These are phyloP conservation scores for Melanomma pulvis-pyrius DNA, from an alignment of 495 filamentous ascomycete genomes.

Conservation along the genomic window DNA sequence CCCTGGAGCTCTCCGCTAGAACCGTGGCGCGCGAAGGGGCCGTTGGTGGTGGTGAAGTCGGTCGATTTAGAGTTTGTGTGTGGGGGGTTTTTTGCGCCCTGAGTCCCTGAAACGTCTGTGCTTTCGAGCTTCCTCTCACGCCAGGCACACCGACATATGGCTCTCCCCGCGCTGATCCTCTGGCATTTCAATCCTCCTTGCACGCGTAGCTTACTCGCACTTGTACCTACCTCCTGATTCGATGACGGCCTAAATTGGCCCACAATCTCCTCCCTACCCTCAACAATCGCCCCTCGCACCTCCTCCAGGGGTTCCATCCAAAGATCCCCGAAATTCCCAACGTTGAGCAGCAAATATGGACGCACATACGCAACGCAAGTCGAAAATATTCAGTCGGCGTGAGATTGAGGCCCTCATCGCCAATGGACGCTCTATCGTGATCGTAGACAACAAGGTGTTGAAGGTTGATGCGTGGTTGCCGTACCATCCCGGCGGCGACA, in stretches of 20 bases:
- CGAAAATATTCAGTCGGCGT: slow-evolving; percentile 54
- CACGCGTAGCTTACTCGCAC: background rate
- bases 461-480: slow-evolving; percentile 85
- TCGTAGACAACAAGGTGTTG: slow-evolving; percentile 77
- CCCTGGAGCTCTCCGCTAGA: background rate
- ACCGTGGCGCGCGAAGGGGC: background rate
- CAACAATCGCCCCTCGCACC: background rate
- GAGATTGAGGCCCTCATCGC: slow-evolving; percentile 88
- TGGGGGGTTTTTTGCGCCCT: background rate
- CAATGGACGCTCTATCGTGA: slow-evolving; percentile 78
- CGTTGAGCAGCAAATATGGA: slow-evolving; percentile 14
- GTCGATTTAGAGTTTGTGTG: background rate
- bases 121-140: background rate
- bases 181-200: background rate
- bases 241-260: background rate
- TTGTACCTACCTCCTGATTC: background rate
- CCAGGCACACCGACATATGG: background rate
- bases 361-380: slow-evolving; percentile 12
- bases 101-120: background rate
- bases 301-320: background rate
- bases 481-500: slow-evolving; percentile 92
- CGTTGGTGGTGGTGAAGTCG: background rate
- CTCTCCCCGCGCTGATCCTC: background rate
- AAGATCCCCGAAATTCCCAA: background rate
- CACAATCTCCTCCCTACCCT: background rate